Base-by-base conservation (phyloP, 192 early-diverging fungal species). In the Podila epigama region DNA sequence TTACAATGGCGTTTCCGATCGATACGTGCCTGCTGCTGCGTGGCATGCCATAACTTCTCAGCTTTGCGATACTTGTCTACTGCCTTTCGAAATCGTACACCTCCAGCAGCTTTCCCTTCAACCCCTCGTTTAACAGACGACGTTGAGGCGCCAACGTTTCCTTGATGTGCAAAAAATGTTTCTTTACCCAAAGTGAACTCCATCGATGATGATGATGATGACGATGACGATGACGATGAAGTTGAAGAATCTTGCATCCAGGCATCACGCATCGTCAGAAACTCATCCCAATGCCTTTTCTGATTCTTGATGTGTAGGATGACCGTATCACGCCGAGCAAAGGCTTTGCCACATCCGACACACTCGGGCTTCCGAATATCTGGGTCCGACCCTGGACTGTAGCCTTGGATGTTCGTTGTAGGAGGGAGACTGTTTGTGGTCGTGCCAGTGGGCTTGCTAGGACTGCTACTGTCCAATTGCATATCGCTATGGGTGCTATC, bases 281-380 rank as follows among this genome's bases (percentile, higher is more conserved):
- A 63, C 9, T 60, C 32, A 40, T 68, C 72, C 72, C 72, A 75
- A 12, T 75, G 66, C 13, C 60, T 39, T 25, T 75, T 75, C 36
- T 75, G 63, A 25, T 68, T 75, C 53, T 75, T 68, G 52, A 75
- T 75, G 25, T 75, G 72, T 35, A 75, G 35, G 18, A 75, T 75
- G 16, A 68, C 72, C 5, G 72, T 75, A 27, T 75, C 72, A 4
- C 72, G 51, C 41, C 72, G 40, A 7, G 72, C 72, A 75, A 75
- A 75, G 4, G 72, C 65, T 54, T 75, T 75, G 52, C 66, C 66
- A 36, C 72, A 75, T 0, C 72, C 72, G 0, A 68, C 65, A 36
- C 72, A 75, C 27, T 75, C 72, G 1, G 72, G 72, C 27, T 75
- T 75, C 44, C 52, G 56, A 28, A 67, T 55, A 15, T 62, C 34